phyloP scores from a whole-genome alignment of 2,329 filamentous ascomycete genomes.

The Fusarium paranaense region DNA sequence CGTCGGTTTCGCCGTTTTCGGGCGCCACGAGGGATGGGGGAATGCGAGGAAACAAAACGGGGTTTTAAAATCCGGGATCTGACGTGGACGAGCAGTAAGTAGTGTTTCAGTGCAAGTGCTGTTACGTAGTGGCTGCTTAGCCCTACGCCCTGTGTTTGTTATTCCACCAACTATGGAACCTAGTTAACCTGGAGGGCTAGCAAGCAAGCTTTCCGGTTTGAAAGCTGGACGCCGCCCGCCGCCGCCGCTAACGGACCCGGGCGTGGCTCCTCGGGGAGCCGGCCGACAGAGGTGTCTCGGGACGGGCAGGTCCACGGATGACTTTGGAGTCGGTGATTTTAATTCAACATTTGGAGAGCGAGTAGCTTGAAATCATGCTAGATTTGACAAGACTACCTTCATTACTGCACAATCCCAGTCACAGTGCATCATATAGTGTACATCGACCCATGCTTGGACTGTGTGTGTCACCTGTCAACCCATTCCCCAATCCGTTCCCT shows the following conservation, averaged over 20 bases:
- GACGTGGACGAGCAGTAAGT: background rate
- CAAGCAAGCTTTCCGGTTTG: background rate
- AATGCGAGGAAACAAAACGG: background rate
- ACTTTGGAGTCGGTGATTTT: conserved; percentile 51
- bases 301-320: background rate
- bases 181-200: background rate
- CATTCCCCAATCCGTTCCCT: background rate
- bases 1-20: background rate
- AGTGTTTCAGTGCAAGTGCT: background rate
- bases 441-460: conserved; percentile 59
- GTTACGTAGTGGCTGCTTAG: background rate
- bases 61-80: background rate
- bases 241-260: background rate
- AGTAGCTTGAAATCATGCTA: conserved; percentile 62
- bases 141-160: background rate
- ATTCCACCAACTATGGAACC: background rate
- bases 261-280: background rate
- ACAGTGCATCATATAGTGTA: conserved; percentile 54
- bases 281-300: conserved; percentile 49
- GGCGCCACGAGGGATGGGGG: background rate
- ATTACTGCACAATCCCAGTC: conserved; percentile 50
- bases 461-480: background rate
- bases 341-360: conserved; percentile 57
- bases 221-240: background rate
- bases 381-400: conserved; percentile 64